phyloP scores from a whole-genome alignment of 2,329 filamentous ascomycete genomes.

The Botryotinia narcissicola region DNA sequence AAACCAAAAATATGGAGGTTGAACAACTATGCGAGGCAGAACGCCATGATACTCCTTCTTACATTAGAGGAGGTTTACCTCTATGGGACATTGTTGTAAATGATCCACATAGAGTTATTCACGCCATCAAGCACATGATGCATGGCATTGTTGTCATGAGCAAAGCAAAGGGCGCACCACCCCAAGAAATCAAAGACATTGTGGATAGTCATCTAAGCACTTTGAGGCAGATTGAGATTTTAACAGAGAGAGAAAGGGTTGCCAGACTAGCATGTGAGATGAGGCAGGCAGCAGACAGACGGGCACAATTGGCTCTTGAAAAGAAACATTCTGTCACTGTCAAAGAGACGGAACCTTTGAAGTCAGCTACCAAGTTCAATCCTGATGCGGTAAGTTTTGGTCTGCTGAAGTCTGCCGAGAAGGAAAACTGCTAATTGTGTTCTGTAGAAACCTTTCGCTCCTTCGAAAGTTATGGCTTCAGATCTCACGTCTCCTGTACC shows the following conservation, averaged over 20 bases:
- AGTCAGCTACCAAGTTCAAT: slow-evolving; percentile 11
- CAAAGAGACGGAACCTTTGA: background rate
- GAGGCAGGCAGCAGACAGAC: background rate
- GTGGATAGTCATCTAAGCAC: background rate
- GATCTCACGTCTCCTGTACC: background rate
- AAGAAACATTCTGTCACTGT: background rate
- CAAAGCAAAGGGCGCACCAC: background rate
- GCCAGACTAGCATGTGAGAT: background rate
- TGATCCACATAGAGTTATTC: slow-evolving; percentile 16
- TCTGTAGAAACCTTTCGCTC: background rate
- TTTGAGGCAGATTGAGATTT: background rate
- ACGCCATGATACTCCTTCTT: slow-evolving; percentile 18
- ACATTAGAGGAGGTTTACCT: slow-evolving; percentile 8
- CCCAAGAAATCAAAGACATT: background rate
- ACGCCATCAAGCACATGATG: slow-evolving; percentile 21
- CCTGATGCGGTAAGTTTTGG: slow-evolving; percentile 12
- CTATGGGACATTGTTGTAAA: background rate
- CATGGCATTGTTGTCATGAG: background rate
- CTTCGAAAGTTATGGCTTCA: background rate
- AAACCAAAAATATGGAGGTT: background rate
- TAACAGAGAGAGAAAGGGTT: background rate
- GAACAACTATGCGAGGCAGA: slow-evolving; percentile 12
- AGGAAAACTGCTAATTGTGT: background rate
- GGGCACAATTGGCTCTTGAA: background rate
- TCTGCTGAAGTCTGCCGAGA: background rate